Evolutionary conservation across 1,284 basidiomycete genomes (phyloP).

Genomic region (Leccinum pachyderme): DNA sequence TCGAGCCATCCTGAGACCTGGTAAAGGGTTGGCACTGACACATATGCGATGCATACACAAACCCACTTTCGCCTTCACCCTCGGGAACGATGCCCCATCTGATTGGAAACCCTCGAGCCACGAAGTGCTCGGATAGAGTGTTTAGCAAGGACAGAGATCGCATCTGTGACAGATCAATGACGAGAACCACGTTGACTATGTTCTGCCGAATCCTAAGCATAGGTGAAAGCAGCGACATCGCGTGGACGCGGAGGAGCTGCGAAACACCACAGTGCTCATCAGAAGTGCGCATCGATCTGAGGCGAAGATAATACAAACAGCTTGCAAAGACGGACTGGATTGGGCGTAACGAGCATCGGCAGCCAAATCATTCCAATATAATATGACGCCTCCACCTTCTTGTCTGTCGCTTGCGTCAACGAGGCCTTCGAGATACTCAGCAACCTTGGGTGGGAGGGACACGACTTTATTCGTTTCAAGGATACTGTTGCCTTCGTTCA

Average conservation of each 20-base stretch:
- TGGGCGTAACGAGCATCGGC: conserved; percentile 68
- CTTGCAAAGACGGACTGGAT: conserved; percentile 42
- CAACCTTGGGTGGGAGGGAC: conserved; percentile 24
- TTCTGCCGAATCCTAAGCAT: conserved; percentile 60
- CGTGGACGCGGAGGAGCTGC: conserved; percentile 70
- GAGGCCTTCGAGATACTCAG: conserved; percentile 66
- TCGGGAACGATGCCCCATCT: conserved; percentile 84
- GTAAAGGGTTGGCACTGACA: conserved; percentile 9
- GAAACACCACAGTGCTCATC: conserved; percentile 4
- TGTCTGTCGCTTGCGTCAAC: conserved; percentile 87
- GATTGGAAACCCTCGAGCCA: conserved; percentile 71
- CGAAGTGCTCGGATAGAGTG: conserved; percentile 62
- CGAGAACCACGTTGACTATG: conserved; percentile 77
- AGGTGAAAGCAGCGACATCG: conserved; percentile 81
- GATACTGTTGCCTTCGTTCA: conserved; percentile 24
- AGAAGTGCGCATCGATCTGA: not conserved
- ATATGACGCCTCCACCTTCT: conserved; percentile 73
- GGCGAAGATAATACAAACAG: conserved; percentile 9
- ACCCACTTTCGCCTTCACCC: conserved; percentile 56
- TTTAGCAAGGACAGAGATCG: conserved; percentile 62
- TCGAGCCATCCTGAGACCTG: conserved; percentile 70
- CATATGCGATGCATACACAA: not conserved
- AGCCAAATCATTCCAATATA: conserved; percentile 91
- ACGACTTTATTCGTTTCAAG: conserved; percentile 15
- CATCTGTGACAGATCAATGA: conserved; percentile 72